These are phyloP conservation scores for Penicillium fimorum DNA, from an alignment of 495 filamentous ascomycete species.

Conservation along the genomic window DNA sequence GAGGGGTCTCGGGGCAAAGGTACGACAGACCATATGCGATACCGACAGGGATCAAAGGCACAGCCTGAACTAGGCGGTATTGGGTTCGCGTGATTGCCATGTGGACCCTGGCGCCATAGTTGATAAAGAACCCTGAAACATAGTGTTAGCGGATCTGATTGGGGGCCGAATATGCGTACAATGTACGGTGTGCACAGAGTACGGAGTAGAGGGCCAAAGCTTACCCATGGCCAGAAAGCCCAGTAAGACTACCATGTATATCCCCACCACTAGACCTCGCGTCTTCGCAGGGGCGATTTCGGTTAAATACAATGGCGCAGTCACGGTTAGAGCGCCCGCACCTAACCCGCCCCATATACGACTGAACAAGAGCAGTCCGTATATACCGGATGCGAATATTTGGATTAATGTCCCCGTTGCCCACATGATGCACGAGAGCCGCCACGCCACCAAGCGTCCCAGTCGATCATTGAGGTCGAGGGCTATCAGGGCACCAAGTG, in stretches of 20 bases:
- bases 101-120: conserved; percentile 43
- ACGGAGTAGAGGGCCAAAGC: conserved; percentile 1
- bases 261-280: conserved; percentile 49
- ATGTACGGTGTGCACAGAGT: not conserved
- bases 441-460: conserved; percentile 41
- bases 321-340: conserved; percentile 49
- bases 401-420: conserved; percentile 43
- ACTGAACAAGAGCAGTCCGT: conserved; percentile 45
- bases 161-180: not conserved
- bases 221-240: conserved; percentile 39
- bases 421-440: conserved; percentile 41
- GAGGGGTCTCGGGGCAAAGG: conserved; percentile 41
- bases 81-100: conserved; percentile 40
- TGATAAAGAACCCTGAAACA: conserved; percentile 47
- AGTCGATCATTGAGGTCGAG: conserved; percentile 44
- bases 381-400: conserved; percentile 44
- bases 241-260: conserved; percentile 51
- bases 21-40: conserved; percentile 38
- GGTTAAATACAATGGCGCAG: conserved; percentile 50
- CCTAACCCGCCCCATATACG: conserved; percentile 48
- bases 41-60: conserved; percentile 43
- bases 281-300: conserved; percentile 51
- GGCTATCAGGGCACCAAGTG: conserved; percentile 40
- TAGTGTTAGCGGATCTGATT: conserved; percentile 2
- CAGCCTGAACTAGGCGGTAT: conserved; percentile 46